phyloP scores from a whole-genome alignment of 176 grass and related monocot genomes.

The Juncus effusus region DNA sequence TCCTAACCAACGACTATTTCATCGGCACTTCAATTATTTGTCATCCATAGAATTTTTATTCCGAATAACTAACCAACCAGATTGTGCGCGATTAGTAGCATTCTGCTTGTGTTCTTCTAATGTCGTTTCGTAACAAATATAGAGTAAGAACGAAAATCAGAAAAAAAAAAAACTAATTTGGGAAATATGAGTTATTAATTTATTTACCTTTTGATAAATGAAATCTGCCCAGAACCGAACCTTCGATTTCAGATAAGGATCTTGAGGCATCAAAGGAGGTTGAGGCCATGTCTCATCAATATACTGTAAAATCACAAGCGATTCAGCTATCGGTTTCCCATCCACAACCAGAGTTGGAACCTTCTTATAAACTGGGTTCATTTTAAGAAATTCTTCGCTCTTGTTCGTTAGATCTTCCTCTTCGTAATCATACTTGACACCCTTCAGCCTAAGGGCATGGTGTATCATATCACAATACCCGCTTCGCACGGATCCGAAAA shows the following conservation, averaged over 20 bases:
- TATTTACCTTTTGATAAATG: conserved; percentile 39
- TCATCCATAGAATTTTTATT: too few relatives aligned
- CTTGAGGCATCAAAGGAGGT: conserved; percentile 19
- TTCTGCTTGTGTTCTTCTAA: too few relatives aligned
- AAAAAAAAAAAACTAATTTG: too few relatives aligned
- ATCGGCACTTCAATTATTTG: too few relatives aligned
- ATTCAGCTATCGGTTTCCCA: conserved; percentile 31
- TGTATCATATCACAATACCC: conserved; percentile 24
- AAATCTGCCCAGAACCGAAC: conserved; percentile 39
- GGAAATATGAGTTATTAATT: background rate
- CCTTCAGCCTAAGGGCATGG: conserved; percentile 35
- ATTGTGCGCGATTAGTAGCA: too few relatives aligned
- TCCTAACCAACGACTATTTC: too few relatives aligned
- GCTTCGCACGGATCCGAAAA: conserved; percentile 1
- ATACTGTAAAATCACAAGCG: conserved; percentile 29
- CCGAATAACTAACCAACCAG: too few relatives aligned
- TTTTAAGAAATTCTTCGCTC: conserved; percentile 32
- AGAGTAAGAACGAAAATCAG: too few relatives aligned
- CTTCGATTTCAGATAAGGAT: conserved; percentile 28
- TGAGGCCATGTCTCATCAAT: conserved; percentile 31
- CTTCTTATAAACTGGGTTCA: conserved; percentile 42
- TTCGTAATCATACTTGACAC: conserved; percentile 20
- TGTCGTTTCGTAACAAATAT: too few relatives aligned
- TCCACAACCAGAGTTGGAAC: conserved; percentile 37
- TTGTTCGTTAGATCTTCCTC: conserved; percentile 39